Base-by-base conservation (phyloP, 306 rosid genomes). In the Lathyrus oleraceus region DNA sequence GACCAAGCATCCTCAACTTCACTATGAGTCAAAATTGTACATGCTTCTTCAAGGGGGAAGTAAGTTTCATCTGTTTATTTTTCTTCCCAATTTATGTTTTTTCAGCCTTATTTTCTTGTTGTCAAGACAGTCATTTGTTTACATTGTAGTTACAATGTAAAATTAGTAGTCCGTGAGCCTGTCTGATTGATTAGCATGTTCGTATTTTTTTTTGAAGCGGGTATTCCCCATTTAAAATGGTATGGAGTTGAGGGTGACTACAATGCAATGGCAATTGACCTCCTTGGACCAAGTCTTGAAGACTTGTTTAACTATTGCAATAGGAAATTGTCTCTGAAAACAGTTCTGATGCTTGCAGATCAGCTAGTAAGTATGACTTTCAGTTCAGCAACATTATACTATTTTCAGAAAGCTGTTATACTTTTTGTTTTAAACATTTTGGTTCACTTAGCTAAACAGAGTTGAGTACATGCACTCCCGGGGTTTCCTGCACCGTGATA, bases 1-100 rank as follows among this genome's bases (percentile, higher is more conserved):
- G 85, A 91, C 97, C 70, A 94, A 90, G 79, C 98, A 94, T 74
- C 98, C 98, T 30, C 98, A 94, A 78, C 95, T 94, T 81, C 98
- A 94, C 70, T 94, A 94, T 73, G 98, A 94, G 85, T 90, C 98
- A 60, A 94, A 91, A 76, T 78, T 94, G 81, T 94, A 94, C 80
- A 80, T 87, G 92, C 96, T 94, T 83, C 98, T 94, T 61, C 97
- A 94, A 82, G 98, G 98, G 80, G 98, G 98, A 80, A 90, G 98
- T 94, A 76, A 45, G 98, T 85, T 80, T 61, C 58, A 38, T 51
- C 11, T 52, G 20, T 30, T 38, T 51, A 13, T 45, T 54, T 32
- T 70, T 67, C 58, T 65, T 66, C 51, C 57, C 42, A 65, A n/a
- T 67, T 28, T 63, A 25, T 70, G 14, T 45, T 36, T 51, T 16